Evolutionary conservation across 1,284 basidiomycete genomes (phyloP).

Genomic region (Xerocomus nothofagi): DNA sequence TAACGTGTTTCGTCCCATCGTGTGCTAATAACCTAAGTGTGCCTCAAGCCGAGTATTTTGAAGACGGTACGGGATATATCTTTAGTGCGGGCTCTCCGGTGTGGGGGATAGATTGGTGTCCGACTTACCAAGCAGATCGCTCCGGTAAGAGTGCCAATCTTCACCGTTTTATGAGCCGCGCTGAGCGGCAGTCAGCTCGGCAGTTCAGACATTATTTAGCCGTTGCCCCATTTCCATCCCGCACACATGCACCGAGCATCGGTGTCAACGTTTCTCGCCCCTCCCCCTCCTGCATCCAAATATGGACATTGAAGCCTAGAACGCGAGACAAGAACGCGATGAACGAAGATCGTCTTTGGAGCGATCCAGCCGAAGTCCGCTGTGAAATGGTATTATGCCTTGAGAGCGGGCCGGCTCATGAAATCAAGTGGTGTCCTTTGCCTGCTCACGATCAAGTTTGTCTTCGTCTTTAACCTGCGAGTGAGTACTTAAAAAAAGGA

Average conservation of each 20-base stretch:
- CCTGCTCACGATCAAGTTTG: conserved; percentile 62
- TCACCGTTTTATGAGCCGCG: background rate
- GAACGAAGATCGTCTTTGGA: conserved; percentile 14
- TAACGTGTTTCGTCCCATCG: conserved; percentile 36
- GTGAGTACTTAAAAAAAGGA: conserved; percentile 10
- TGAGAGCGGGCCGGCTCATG: conserved; percentile 71
- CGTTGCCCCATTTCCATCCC: conserved; percentile 72
- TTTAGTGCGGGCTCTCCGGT: conserved; percentile 85
- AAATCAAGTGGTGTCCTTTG: conserved; percentile 87
- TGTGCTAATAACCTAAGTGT: background rate
- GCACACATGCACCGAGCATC: conserved; percentile 56
- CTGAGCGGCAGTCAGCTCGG: conserved; percentile 41
- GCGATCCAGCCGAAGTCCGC: conserved; percentile 38
- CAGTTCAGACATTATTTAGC: conserved; percentile 75
- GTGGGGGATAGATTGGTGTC: conserved; percentile 91
- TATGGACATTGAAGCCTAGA: conserved; percentile 50
- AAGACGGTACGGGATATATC: conserved; percentile 51
- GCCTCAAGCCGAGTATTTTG: conserved; percentile 41
- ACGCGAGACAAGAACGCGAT: conserved; percentile 20
- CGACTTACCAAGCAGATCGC: conserved; percentile 64
- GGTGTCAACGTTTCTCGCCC: conserved; percentile 55
- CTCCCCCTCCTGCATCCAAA: conserved; percentile 63
- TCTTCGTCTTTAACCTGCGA: background rate
- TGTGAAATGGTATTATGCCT: conserved; percentile 80
- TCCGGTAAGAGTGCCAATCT: conserved; percentile 41